phyloP scores from a whole-genome alignment of 2,329 filamentous ascomycete genomes.

The Microsporum audouinii region DNA sequence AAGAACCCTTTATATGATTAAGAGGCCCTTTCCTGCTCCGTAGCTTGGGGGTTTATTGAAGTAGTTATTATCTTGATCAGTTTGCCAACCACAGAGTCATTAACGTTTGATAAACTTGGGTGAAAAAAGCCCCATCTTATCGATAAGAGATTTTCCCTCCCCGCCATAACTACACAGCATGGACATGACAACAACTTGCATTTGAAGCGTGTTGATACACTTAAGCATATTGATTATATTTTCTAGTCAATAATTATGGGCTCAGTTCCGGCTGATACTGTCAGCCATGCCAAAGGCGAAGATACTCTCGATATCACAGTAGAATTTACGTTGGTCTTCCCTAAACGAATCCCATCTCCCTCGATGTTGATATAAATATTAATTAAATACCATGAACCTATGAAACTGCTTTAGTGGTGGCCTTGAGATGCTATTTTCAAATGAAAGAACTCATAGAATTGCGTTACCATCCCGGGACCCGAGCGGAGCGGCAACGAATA shows the following conservation, averaged over 20 bases:
- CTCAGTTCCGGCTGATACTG: constrained; percentile 27
- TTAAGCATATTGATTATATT: neutral
- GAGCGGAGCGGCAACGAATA: constrained; percentile 51
- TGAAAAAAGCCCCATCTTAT: constrained; percentile 21
- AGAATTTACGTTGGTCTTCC: constrained; percentile 55
- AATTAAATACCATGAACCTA: neutral
- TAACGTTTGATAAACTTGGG: neutral
- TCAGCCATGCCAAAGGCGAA: neutral
- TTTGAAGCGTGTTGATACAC: neutral
- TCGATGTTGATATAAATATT: neutral
- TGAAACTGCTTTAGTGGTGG: constrained; percentile 54
- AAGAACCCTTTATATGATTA: neutral
- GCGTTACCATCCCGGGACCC: constrained; percentile 53
- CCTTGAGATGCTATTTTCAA: constrained; percentile 84
- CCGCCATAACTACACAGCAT: neutral
- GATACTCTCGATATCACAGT: constrained; percentile 44
- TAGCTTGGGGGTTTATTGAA: neutral
- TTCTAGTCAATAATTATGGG: neutral
- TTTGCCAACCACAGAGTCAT: neutral
- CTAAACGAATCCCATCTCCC: neutral
- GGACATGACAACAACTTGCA: neutral
- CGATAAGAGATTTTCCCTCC: constrained; percentile 24
- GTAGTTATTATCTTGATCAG: neutral
- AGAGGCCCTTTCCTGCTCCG: neutral
- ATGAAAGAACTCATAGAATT: constrained; percentile 62